These are phyloP conservation scores for Chiua virens DNA, from an alignment of 768 basidiomycete species.

Conservation along the genomic window DNA sequence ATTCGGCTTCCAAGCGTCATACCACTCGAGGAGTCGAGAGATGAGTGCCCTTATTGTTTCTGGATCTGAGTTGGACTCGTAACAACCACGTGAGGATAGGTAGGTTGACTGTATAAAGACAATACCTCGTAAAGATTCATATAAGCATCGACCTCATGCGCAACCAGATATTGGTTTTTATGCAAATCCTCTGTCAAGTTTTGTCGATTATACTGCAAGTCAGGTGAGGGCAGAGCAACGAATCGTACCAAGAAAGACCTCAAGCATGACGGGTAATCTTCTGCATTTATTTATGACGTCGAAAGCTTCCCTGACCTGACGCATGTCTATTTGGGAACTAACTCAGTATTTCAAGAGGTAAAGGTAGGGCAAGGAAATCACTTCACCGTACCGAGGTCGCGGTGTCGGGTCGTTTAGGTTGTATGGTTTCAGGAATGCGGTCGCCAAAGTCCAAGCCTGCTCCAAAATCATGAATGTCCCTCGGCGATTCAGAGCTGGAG, in stretches of 20 bases:
- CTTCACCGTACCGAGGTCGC: constrained; percentile 29
- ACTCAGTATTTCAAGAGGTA: background rate
- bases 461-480: constrained; percentile 2
- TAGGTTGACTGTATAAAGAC: constrained; percentile 3
- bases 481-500: background rate
- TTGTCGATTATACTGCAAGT: background rate
- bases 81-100: constrained; percentile 1
- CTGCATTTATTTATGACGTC: constrained; percentile 56
- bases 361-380: constrained; percentile 3
- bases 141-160: constrained; percentile 54
- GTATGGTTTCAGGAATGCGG: constrained; percentile 53
- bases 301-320: constrained; percentile 54
- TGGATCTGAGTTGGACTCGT: constrained; percentile 51
- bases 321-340: constrained; percentile 42
- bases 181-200: constrained; percentile 57
- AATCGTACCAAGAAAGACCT: constrained; percentile 66
- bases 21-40: constrained; percentile 67
- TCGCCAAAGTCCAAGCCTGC: constrained; percentile 62
- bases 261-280: constrained; percentile 62
- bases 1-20: constrained; percentile 69
- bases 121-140: constrained; percentile 64
- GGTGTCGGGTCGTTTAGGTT: constrained; percentile 45
- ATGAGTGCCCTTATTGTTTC: constrained; percentile 55
- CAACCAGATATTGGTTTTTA: constrained; percentile 56
- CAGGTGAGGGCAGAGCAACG: background rate